phyloP scores from a whole-genome alignment of 2,329 filamentous ascomycete species.

The Trichoderma hamatum region DNA sequence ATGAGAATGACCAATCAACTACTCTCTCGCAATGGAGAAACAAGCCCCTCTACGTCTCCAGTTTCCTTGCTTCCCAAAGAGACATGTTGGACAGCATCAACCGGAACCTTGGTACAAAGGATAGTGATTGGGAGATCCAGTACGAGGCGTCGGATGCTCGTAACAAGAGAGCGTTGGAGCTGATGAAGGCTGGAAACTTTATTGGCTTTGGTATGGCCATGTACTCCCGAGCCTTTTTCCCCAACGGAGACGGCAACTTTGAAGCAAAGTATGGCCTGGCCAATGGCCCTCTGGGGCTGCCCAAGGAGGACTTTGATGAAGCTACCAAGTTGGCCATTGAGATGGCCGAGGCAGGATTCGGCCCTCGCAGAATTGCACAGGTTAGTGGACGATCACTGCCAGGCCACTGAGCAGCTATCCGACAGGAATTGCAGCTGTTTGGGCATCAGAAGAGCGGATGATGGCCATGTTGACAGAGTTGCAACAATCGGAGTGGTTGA shows the following conservation, averaged over 20 bases:
- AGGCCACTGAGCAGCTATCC: background rate
- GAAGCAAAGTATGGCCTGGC: slow-evolving; percentile 41
- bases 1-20: slow-evolving; percentile 39
- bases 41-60: slow-evolving; percentile 54
- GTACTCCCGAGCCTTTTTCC: slow-evolving; percentile 60
- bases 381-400: background rate
- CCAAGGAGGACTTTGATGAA: slow-evolving; percentile 61
- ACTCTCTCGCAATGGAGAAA: slow-evolving; percentile 48
- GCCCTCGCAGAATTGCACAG: background rate
- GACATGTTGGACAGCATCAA: slow-evolving; percentile 67
- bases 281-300: slow-evolving; percentile 60
- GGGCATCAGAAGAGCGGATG: background rate
- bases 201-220: slow-evolving; percentile 53
- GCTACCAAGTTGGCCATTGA: slow-evolving; percentile 54
- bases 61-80: slow-evolving; percentile 61
- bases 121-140: slow-evolving; percentile 63
- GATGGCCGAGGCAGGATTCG: slow-evolving; percentile 35
- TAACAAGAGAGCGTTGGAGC: slow-evolving; percentile 50
- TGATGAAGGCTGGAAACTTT: slow-evolving; percentile 45
- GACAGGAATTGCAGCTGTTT: background rate
- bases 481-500: background rate
- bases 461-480: background rate
- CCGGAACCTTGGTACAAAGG: slow-evolving; percentile 58
- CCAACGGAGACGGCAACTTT: slow-evolving; percentile 46
- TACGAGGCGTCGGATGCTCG: slow-evolving; percentile 48